phyloP scores from a whole-genome alignment of 2,329 filamentous ascomycete genomes.

The Penicillium sp. region DNA sequence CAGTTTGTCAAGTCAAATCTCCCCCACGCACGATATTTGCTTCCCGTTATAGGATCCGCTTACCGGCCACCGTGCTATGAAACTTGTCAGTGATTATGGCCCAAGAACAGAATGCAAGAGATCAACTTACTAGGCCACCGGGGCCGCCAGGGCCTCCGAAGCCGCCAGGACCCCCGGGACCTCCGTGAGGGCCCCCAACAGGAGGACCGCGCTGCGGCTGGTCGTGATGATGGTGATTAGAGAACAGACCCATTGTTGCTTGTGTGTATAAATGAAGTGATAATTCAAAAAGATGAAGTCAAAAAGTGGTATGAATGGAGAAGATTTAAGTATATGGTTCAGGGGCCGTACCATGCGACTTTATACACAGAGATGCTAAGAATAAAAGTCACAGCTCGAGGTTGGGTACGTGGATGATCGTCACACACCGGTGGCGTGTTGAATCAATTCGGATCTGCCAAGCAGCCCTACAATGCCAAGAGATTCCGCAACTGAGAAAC shows the following conservation, averaged over 20 bases:
- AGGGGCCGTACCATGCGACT: not conserved
- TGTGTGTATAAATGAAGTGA: not conserved
- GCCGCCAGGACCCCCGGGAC: not conserved
- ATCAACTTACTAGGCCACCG: not conserved
- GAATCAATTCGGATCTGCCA: constrained; percentile 4
- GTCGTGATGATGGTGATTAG: constrained; percentile 19
- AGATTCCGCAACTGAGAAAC: not conserved
- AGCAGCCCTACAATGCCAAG: constrained; percentile 9
- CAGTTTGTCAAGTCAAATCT: not conserved
- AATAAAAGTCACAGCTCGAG: not conserved
- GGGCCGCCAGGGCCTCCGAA: not conserved
- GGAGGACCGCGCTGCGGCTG: not conserved
- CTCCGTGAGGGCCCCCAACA: not conserved
- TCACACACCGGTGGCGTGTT: constrained; percentile 10
- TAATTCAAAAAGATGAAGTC: not conserved
- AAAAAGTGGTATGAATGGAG: not conserved
- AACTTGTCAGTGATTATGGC: not conserved
- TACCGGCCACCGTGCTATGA: constrained; percentile 12
- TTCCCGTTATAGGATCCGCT: not conserved
- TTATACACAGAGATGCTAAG: not conserved
- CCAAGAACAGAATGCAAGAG: no score
- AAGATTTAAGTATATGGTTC: not conserved
- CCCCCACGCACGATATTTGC: not conserved
- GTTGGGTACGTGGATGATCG: constrained; percentile 2
- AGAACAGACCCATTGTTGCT: constrained; percentile 25